These are phyloP conservation scores for Ceratocystiopsis brevicomis DNA, from an alignment of 2,329 filamentous ascomycete species.

Conservation along the genomic window DNA sequence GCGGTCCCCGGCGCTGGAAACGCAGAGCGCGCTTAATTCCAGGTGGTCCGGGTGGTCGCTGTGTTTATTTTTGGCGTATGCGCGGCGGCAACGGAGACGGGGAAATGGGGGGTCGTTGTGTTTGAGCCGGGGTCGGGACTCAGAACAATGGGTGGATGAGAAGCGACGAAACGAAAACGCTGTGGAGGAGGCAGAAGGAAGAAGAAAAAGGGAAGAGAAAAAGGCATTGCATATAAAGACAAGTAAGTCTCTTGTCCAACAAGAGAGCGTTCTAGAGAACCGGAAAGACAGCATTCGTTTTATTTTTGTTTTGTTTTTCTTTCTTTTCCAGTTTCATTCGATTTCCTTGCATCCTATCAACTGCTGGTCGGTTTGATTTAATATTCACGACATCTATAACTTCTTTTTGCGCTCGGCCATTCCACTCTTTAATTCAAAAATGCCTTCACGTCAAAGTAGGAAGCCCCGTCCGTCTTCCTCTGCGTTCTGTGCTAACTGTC, in stretches of 20 bases:
- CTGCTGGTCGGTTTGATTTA: too few species aligned
- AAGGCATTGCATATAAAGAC: background rate
- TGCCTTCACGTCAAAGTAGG: conserved; percentile 1
- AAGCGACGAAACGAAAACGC: background rate
- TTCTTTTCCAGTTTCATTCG: background rate
- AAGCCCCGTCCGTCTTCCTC: background rate
- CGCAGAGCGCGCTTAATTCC: too few species aligned
- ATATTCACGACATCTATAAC: too few species aligned
- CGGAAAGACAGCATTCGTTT: background rate
- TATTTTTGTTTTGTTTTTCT: background rate
- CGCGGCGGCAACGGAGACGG: conserved; percentile 1
- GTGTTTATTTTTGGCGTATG: too few species aligned
- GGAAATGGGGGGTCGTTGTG: background rate
- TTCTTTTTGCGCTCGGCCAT: background rate
- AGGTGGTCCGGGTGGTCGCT: too few species aligned
- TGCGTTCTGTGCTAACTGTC: background rate
- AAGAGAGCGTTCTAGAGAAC: too few species aligned
- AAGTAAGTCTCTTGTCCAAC: background rate
- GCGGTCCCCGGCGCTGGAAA: too few species aligned
- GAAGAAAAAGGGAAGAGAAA: background rate
- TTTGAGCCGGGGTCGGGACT: background rate
- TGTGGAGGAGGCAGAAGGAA: background rate
- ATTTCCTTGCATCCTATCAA: background rate
- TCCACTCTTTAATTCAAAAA: background rate
- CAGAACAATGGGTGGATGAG: conserved; percentile 1